Conservation (phyloP, 2,329 filamentous ascomycete species). For the Fusarium sublunatum region DNA sequence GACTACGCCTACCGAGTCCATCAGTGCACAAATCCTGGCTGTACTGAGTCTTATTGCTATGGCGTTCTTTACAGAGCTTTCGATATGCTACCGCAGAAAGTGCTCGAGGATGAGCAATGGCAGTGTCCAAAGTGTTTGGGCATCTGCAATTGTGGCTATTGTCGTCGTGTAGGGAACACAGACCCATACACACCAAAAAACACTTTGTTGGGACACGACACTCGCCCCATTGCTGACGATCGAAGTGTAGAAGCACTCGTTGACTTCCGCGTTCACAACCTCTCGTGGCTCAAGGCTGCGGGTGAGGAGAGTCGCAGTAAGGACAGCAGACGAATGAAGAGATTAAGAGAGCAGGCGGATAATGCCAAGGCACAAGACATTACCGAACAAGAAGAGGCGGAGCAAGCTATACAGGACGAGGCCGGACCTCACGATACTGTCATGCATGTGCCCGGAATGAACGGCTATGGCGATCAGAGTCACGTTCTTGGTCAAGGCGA, state of each 20-base stretch:
- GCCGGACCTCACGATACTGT: constrained; percentile 10
- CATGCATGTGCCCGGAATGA: constrained; percentile 26
- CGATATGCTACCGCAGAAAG: constrained; percentile 84
- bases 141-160: constrained; percentile 88
- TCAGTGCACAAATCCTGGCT: constrained; percentile 76
- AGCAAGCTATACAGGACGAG: constrained; percentile 36
- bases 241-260: constrained; percentile 91
- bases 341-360: constrained; percentile 66
- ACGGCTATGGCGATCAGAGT: constrained; percentile 49
- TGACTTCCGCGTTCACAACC: constrained; percentile 89
- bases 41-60: constrained; percentile 86
- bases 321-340: constrained; percentile 67
- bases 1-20: constrained; percentile 89
- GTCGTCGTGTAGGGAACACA: constrained; percentile 74
- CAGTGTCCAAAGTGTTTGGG: constrained; percentile 86
- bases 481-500: constrained; percentile 47
- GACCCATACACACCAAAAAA: constrained; percentile 86
- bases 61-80: constrained; percentile 93
- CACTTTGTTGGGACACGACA: constrained; percentile 90
- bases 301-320: constrained; percentile 69
- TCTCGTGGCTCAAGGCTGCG: constrained; percentile 78
- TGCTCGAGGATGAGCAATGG: constrained; percentile 86
- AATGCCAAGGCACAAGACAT: constrained; percentile 66
- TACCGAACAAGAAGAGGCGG: constrained; percentile 47
- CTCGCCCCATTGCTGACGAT: constrained; percentile 87